phyloP scores from a whole-genome alignment of 805 yeast species.

The Metschnikowia matae region DNA sequence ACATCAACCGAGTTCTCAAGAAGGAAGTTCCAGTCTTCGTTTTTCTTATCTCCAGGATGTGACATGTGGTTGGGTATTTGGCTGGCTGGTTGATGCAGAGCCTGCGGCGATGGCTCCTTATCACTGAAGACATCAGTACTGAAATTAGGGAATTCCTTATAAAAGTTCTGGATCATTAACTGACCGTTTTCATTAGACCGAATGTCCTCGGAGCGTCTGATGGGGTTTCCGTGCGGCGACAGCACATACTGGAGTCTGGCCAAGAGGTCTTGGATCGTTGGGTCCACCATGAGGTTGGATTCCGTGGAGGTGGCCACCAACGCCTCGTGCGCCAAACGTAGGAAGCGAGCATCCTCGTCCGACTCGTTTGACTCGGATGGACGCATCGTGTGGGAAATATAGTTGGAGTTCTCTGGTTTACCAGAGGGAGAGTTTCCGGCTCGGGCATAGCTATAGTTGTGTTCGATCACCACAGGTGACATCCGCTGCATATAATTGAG shows the following conservation, averaged over 20 bases:
- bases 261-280: constrained; percentile 57
- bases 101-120: not conserved
- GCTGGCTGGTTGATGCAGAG: not conserved
- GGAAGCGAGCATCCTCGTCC: constrained; percentile 51
- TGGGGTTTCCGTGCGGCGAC: constrained; percentile 55
- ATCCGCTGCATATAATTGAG: constrained; percentile 17
- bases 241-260: constrained; percentile 55
- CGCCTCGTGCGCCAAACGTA: constrained; percentile 60
- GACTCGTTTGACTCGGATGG: not conserved
- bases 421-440: not conserved
- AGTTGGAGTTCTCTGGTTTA: not conserved
- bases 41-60: constrained; percentile 13
- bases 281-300: constrained; percentile 47
- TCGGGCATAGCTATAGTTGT: constrained; percentile 19
- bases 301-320: constrained; percentile 48
- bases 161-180: constrained; percentile 39
- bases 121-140: constrained; percentile 36
- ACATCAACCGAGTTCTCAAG: constrained; percentile 11
- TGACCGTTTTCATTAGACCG: constrained; percentile 39
- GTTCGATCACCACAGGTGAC: constrained; percentile 20
- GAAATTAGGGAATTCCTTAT: constrained; percentile 40
- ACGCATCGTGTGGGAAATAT: not conserved
- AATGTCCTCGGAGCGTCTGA: constrained; percentile 29
- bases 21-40: constrained; percentile 33
- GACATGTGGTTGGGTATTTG: not conserved